Base-by-base conservation (phyloP, 1,284 basidiomycete genomes). In the Inonotus obliquus region DNA sequence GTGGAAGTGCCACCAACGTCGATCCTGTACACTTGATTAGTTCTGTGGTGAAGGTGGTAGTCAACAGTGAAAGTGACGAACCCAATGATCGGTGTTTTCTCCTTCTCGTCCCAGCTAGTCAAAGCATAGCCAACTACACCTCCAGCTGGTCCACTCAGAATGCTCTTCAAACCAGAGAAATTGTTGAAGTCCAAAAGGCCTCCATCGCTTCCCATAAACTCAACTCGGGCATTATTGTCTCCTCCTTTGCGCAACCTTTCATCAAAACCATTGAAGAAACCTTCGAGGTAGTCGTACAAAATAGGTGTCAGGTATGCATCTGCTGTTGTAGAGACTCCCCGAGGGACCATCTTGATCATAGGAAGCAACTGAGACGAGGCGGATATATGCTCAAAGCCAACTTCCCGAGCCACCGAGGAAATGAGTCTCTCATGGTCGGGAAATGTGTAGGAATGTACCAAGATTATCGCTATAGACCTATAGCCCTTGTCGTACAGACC, bases 261-360 rank as follows among this genome's bases (percentile, higher is more conserved):
- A 66, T 96, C 91, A 67, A 98, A 98, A 0, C 95, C 94, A 35
- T 76, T 74, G 75, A 95, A 97, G 79, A 98, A 97, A 0, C 94
- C 92, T 66, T 95, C 88, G n/a, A 98, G 82, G 70, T 98, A 98
- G 32, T 85, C 81, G 23, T 83, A 78, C 38, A 98, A 75, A 53
- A 97, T 91, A 0, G 96, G 96, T 0, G 96, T 98, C 32, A 98
- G 84, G 72, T 99, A 99, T 1, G 96, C 97, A 69, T 99, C 96
- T 0, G 95, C 96, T 0, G 94, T 97, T 0, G 93, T 88, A 0
- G 93, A 96, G 2, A 92, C 87, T 0, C 94, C 96, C 4, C 96
- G 88, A 0, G 94, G 90, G 3, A 98, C 93, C 82, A 97, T 91
- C 74, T 92, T 92, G 76, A 97, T 96, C 93, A 96, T 96, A 1